phyloP scores from a whole-genome alignment of 1,284 basidiomycete species.

The Puccinia coronata region DNA sequence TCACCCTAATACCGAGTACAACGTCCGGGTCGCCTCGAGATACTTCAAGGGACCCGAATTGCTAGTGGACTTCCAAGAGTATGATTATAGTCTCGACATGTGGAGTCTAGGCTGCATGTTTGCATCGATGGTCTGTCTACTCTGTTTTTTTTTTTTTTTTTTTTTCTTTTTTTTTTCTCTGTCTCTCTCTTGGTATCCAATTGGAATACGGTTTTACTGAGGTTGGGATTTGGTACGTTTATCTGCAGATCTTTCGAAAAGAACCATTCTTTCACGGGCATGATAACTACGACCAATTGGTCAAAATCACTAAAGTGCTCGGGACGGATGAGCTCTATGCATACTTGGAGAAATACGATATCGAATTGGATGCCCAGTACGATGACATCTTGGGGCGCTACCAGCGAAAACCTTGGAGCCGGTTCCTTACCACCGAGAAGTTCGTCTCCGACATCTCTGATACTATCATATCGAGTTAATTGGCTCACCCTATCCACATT shows the following conservation, averaged over 20 bases:
- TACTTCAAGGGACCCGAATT: conserved; percentile 99
- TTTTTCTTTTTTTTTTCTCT: not conserved
- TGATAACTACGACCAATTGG: conserved; percentile 97
- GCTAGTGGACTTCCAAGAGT: conserved; percentile 96
- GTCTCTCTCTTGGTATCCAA: too few species aligned
- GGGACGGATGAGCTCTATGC: conserved; percentile 92
- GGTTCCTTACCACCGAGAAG: conserved; percentile 56
- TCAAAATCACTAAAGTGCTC: conserved; percentile 96
- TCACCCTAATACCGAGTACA: conserved; percentile 95
- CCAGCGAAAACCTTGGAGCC: conserved; percentile 58
- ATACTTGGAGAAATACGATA: conserved; percentile 89
- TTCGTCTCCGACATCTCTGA: conserved; percentile 15
- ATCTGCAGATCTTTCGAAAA: conserved; percentile 87
- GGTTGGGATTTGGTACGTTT: conserved; percentile 25
- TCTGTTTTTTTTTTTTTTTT: not conserved
- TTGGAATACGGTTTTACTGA: too few species aligned
- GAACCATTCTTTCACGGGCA: conserved; percentile 99
- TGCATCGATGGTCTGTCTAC: conserved; percentile 79
- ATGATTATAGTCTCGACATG: conserved; percentile 73
- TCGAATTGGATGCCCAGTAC: conserved; percentile 63
- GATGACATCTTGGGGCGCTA: conserved; percentile 58
- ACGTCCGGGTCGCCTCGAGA: conserved; percentile 92
- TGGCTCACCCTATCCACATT: not conserved
- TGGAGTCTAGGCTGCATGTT: conserved; percentile 99
- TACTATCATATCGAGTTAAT: not conserved